A percentile compares a stretch with the other conserved stretches of the same genome.
Conservation (phyloP, 2,329 filamentous ascomycete species). For the Celoporthe dispersa region DNA sequence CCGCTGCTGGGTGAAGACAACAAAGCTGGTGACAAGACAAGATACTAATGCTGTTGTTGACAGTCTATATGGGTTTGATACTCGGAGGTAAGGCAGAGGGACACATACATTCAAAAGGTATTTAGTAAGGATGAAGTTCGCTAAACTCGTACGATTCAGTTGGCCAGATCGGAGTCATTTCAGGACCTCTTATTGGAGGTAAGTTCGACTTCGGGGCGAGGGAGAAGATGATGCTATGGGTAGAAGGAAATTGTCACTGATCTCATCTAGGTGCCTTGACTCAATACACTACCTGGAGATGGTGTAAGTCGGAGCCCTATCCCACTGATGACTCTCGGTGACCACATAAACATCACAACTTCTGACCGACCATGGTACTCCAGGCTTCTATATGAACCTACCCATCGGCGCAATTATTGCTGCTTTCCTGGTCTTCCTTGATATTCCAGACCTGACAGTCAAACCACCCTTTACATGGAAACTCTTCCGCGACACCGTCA, state of each 20-base stretch:
- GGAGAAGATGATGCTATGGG: not conserved
- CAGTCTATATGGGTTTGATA: not conserved
- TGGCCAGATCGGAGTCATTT: not conserved
- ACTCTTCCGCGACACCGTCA: conserved; percentile 33
- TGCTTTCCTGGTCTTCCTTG: conserved; percentile 36
- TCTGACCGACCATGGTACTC: not conserved
- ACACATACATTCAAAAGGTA: not conserved
- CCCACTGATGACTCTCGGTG: not conserved
- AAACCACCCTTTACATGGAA: conserved; percentile 35
- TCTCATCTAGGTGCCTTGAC: conserved; percentile 46
- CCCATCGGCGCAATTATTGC: conserved; percentile 43
- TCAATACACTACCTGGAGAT: conserved; percentile 45
- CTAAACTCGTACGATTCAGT: not conserved
- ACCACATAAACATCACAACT: conserved; percentile 13
- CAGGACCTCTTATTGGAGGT: not conserved
- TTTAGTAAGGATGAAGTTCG: not conserved
- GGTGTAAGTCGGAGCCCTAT: conserved; percentile 39
- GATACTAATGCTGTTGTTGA: not conserved
- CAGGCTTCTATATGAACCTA: conserved; percentile 48
- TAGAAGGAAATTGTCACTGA: not conserved
- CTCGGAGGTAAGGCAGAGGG: not conserved
- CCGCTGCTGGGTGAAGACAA: not conserved
- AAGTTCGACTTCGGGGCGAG: not conserved
- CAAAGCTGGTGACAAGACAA: not conserved
- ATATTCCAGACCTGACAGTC: conserved; percentile 39